Percentiles rank a stretch among this genome's conserved stretches.
phyloP scores from a whole-genome alignment of 345 rosid genomes.

The Noccaea caerulescens region DNA sequence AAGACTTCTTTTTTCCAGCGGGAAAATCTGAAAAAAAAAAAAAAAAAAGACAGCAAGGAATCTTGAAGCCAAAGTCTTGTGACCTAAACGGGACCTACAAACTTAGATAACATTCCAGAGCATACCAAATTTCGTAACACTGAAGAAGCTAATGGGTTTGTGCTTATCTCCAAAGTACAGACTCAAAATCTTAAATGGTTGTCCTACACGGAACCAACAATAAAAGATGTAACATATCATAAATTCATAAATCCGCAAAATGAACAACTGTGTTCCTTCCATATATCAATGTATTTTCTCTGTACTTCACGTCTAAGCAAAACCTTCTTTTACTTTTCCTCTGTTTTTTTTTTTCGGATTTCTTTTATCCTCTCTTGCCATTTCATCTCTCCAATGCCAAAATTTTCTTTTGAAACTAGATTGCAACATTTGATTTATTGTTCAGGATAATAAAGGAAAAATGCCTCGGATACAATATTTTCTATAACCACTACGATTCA shows the following conservation, averaged over 20 bases:
- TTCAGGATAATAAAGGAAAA: neutral
- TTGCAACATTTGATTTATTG: too few species aligned
- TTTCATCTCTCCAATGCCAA: too few species aligned
- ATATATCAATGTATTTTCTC: neutral
- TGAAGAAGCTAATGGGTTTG: conserved; percentile 3
- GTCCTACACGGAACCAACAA: neutral
- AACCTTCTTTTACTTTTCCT: neutral
- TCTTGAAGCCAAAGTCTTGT: conserved; percentile 16
- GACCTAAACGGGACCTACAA: neutral
- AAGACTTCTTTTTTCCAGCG: neutral
- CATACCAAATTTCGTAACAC: neutral
- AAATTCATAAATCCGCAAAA: too few species aligned
- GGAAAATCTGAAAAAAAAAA: neutral
- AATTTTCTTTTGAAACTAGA: too few species aligned
- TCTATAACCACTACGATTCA: conserved; percentile 9
- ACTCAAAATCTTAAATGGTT: neutral
- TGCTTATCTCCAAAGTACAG: conserved; percentile 1
- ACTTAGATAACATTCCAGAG: neutral
- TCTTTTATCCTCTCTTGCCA: neutral
- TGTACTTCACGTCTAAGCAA: conserved; percentile 21
- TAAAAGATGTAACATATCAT: neutral
- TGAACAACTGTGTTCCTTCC: too few species aligned
- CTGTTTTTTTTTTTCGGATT: neutral
- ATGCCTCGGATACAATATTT: neutral
- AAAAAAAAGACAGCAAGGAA: too few species aligned